A percentile compares a stretch with the other conserved stretches of the same genome.
These are phyloP conservation scores for Juncus inflexus DNA, from an alignment of 176 grass and related monocot species.

Conservation along the genomic window DNA sequence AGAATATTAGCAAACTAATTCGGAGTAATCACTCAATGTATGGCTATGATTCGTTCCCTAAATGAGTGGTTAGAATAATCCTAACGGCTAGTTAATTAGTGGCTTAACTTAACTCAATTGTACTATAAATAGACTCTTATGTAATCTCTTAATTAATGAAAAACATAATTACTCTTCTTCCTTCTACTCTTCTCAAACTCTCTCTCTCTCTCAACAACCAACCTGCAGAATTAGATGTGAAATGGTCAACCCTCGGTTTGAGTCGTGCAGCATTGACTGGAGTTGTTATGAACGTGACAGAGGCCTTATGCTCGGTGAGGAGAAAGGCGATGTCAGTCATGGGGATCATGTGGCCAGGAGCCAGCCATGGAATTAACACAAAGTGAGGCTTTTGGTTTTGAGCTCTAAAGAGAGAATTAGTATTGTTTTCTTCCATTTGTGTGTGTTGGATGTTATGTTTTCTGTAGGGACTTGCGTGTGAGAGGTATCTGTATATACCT, in stretches of 20 bases:
- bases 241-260: constrained; percentile 30
- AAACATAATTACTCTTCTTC: no score
- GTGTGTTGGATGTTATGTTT: neutral
- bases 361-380: constrained; percentile 53
- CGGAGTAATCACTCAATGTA: no score
- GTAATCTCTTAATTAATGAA: no score
- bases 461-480: neutral
- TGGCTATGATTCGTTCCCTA: no score
- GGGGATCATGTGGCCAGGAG: constrained; percentile 48
- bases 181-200: no score
- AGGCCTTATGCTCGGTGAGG: constrained; percentile 39
- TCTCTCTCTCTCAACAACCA: no score
- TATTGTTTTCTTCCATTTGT: constrained; percentile 10
- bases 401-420: constrained; percentile 4
- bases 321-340: constrained; percentile 51
- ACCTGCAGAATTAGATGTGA: constrained; percentile 1
- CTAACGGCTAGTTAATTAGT: no score
- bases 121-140: no score
- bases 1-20: no score
- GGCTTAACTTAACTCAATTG: no score
- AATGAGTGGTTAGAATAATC: no score
- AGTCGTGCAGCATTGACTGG: constrained; percentile 35
- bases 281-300: constrained; percentile 53
- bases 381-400: constrained; percentile 35
- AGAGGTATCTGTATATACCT: no score